Evolutionary conservation across 2,329 filamentous ascomycete genomes (phyloP).

Genomic region (Gaeumannomyces sp.): DNA sequence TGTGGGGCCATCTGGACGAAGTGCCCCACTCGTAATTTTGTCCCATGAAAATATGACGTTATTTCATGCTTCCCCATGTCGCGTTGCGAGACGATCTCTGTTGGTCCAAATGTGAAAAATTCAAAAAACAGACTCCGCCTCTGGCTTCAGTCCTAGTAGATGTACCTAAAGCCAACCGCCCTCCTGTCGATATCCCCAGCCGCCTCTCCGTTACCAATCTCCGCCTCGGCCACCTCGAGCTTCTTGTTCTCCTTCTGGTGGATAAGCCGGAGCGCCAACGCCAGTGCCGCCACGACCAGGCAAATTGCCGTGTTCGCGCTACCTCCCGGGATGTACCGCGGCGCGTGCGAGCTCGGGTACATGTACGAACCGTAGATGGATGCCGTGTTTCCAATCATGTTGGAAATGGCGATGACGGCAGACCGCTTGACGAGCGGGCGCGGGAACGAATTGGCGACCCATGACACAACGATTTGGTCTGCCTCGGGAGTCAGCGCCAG

Average conservation of each 20-base stretch:
- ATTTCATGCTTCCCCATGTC: neutral
- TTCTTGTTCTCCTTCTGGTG: slow-evolving; percentile 55
- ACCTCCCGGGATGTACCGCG: slow-evolving; percentile 46
- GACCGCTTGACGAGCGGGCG: slow-evolving; percentile 64
- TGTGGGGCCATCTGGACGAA: too few relatives aligned
- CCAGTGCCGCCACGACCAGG: slow-evolving; percentile 50
- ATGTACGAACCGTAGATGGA: slow-evolving; percentile 33
- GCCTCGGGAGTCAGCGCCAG: neutral
- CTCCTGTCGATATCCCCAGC: slow-evolving; percentile 12
- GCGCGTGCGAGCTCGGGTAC: slow-evolving; percentile 19
- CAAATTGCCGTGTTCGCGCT: slow-evolving; percentile 57
- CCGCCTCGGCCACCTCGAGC: slow-evolving; percentile 33
- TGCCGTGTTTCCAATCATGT: slow-evolving; percentile 57
- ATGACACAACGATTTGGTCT: slow-evolving; percentile 56
- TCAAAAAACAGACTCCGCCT: neutral
- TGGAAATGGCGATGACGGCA: slow-evolving; percentile 59
- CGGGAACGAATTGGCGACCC: slow-evolving; percentile 64
- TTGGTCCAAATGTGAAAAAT: too few relatives aligned
- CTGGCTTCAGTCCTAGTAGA: neutral
- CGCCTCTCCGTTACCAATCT: slow-evolving; percentile 9
- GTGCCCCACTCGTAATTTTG: neutral
- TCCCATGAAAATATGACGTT: neutral
- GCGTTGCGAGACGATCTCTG: too few relatives aligned
- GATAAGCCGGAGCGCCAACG: slow-evolving; percentile 44
- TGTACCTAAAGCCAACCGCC: neutral